Evolutionary conservation across 2,329 filamentous ascomycete genomes (phyloP).

Genomic region (Monilinia fructicola): DNA sequence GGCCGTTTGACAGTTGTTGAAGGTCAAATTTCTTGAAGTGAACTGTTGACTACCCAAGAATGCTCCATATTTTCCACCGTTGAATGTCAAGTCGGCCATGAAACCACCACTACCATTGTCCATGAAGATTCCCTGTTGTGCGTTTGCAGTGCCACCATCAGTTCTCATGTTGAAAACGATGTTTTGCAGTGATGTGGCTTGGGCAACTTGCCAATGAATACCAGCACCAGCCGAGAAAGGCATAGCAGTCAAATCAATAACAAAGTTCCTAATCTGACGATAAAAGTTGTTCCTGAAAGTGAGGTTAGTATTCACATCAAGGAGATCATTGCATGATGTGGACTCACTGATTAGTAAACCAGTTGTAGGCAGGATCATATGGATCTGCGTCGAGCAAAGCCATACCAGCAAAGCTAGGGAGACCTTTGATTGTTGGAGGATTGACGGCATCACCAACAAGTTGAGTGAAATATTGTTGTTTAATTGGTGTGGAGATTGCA

Average conservation of each 20-base stretch:
- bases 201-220: conserved; percentile 85
- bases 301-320: neutral
- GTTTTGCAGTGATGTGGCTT: conserved; percentile 78
- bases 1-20: conserved; percentile 79
- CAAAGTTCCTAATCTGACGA: conserved; percentile 78
- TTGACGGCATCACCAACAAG: conserved; percentile 77
- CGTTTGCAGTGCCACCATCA: conserved; percentile 62
- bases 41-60: conserved; percentile 88
- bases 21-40: conserved; percentile 77
- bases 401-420: conserved; percentile 74
- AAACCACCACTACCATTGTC: conserved; percentile 83
- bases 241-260: conserved; percentile 71
- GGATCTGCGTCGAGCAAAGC: conserved; percentile 87
- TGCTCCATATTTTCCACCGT: conserved; percentile 74
- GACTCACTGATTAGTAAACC: conserved; percentile 68
- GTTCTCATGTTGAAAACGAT: conserved; percentile 77
- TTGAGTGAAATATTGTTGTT: conserved; percentile 91
- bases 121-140: conserved; percentile 77
- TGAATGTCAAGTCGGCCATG: conserved; percentile 80
- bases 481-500: conserved; percentile 72
- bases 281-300: conserved; percentile 66
- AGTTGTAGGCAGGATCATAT: conserved; percentile 71
- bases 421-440: conserved; percentile 73
- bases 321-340: neutral
- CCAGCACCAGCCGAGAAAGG: conserved; percentile 61